A percentile compares a stretch with the other conserved stretches of the same genome.
Evolutionary conservation across 768 basidiomycete species (phyloP).

Genomic region (Leccinum subtestaceum): DNA sequence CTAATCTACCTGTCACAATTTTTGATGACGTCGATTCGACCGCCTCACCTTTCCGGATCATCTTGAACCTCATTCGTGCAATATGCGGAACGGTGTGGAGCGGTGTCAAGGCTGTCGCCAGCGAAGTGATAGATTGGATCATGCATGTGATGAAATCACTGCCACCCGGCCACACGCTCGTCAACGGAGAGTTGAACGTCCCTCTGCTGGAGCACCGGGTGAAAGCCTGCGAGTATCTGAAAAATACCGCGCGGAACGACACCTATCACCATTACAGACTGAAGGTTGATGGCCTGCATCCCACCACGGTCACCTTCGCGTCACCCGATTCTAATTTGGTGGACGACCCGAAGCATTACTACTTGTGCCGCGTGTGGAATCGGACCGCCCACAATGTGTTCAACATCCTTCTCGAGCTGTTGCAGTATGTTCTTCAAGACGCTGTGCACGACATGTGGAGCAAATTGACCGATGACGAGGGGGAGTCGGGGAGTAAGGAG

Average conservation of each 20-base stretch:
- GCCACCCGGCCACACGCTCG: conserved; percentile 18
- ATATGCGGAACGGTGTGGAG: conserved; percentile 10
- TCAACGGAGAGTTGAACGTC: conserved; percentile 25
- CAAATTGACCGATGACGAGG: neutral
- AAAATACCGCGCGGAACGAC: neutral
- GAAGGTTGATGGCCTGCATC: conserved; percentile 8
- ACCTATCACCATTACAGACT: conserved; percentile 11
- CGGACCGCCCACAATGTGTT: conserved; percentile 14
- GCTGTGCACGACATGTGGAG: neutral
- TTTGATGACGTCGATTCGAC: conserved; percentile 3
- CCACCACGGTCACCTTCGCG: conserved; percentile 7
- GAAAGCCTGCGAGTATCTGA: conserved; percentile 4
- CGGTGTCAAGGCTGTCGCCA: conserved; percentile 4
- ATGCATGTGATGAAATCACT: conserved; percentile 5
- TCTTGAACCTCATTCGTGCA: conserved; percentile 9
- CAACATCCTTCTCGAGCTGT: conserved; percentile 16
- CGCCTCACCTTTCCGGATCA: conserved; percentile 12
- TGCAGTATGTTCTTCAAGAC: conserved; percentile 13
- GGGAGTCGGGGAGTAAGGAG: neutral
- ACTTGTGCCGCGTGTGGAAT: conserved; percentile 24
- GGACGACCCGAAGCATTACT: conserved; percentile 9
- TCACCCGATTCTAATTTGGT: neutral
- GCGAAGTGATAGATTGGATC: conserved; percentile 1
- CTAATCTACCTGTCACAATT: conserved; percentile 1
- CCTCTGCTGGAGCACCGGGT: conserved; percentile 23